A percentile compares a stretch with the other conserved stretches of the same genome.
Conservation (phyloP, 75 land plant genomes). For the Cupressus sempervirens region DNA sequence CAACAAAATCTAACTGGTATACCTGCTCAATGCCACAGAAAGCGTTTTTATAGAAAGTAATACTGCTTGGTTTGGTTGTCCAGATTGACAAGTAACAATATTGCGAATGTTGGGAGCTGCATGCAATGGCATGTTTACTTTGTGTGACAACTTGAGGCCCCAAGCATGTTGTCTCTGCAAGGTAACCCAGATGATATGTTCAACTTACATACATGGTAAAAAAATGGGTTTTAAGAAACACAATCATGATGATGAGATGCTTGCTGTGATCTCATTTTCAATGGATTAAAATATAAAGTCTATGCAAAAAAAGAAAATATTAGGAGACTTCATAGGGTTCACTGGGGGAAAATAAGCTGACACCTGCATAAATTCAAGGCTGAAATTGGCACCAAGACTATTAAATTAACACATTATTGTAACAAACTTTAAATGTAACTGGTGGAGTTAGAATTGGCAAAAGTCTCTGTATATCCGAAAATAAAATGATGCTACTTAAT, state of each 20-base stretch:
- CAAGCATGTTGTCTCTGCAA: constrained; percentile 7
- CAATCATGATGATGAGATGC: background rate
- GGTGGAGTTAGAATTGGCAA: background rate
- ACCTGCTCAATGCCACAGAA: constrained; percentile 6
- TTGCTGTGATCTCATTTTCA: background rate
- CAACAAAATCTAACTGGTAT: background rate
- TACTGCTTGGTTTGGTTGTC: constrained; percentile 3
- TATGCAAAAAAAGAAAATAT: background rate
- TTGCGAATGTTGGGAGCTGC: background rate
- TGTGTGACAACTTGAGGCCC: constrained; percentile 4
- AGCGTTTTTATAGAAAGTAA: background rate
- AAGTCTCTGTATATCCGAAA: background rate
- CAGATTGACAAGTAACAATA: background rate
- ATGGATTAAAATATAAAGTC: background rate
- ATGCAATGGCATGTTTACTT: constrained; percentile 3
- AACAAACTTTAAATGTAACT: background rate
- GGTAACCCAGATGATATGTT: background rate
- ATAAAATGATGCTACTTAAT: background rate
- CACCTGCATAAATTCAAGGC: background rate
- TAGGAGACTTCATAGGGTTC: background rate
- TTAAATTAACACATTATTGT: background rate
- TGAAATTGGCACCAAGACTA: background rate
- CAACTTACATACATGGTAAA: background rate
- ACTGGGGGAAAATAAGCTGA: background rate
- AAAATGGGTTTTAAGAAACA: background rate